A percentile compares a stretch with the other conserved stretches of the same genome.
phyloP scores from a whole-genome alignment of 192 early-diverging fungal species.

The Obelidium mucronatum region DNA sequence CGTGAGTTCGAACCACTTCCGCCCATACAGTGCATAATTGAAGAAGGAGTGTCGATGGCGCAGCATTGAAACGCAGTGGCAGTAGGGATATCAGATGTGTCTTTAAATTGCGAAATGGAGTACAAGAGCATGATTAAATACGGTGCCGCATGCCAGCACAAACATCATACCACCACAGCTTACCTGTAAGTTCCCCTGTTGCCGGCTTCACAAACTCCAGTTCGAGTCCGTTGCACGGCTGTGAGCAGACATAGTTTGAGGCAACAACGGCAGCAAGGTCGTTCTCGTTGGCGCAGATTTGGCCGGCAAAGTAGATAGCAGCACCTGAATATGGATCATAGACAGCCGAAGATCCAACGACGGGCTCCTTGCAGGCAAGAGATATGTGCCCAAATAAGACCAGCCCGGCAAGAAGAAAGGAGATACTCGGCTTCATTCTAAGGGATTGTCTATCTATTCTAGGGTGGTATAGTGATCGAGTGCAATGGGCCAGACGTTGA shows the following conservation, averaged over 20 bases:
- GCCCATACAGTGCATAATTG: conserved; percentile 24
- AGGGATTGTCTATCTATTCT: too few species aligned
- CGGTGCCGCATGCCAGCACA: not conserved
- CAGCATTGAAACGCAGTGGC: conserved; percentile 28
- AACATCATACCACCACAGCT: not conserved
- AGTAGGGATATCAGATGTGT: not conserved
- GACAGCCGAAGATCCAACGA: not conserved
- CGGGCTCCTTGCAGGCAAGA: conserved; percentile 8
- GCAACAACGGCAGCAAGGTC: not conserved
- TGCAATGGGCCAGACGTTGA: too few species aligned
- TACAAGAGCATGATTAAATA: too few species aligned
- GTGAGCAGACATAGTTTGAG: conserved; percentile 20
- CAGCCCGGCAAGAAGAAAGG: too few species aligned
- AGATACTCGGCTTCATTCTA: too few species aligned
- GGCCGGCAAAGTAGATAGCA: conserved; percentile 22
- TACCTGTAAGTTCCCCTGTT: conserved; percentile 2
- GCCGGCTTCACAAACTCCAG: conserved; percentile 24
- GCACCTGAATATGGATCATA: conserved; percentile 20
- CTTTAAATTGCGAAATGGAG: not conserved
- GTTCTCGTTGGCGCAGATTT: not conserved
- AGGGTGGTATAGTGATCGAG: too few species aligned
- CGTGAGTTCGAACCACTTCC: not conserved
- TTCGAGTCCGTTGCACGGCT: conserved; percentile 28
- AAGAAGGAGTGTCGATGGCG: conserved; percentile 4
- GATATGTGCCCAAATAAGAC: not conserved